Conservation (phyloP, 202 grass and related monocot genomes). For the Schoenoplectus tabernaemontani region DNA sequence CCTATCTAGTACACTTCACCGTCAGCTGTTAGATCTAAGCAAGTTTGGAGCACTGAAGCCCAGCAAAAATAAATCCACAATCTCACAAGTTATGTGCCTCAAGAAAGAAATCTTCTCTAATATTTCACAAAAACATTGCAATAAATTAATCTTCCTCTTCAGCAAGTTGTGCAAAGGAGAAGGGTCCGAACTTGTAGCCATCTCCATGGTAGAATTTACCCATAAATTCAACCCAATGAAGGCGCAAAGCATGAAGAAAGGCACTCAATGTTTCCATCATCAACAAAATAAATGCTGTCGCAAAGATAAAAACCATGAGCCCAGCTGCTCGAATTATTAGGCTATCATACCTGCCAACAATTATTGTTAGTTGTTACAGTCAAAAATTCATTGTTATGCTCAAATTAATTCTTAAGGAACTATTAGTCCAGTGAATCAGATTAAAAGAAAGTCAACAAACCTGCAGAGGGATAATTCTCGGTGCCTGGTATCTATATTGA, state of each 20-base stretch:
- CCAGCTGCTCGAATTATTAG: conserved; percentile 53
- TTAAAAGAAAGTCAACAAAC: background rate
- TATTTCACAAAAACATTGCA: background rate
- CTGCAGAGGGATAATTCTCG: background rate
- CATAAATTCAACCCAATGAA: conserved; percentile 99
- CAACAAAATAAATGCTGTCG: conserved; percentile 97
- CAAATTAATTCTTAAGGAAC: background rate
- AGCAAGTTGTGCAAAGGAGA: conserved; percentile 75
- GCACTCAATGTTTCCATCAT: conserved; percentile 97
- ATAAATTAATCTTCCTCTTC: conserved; percentile 72
- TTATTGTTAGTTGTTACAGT: conserved; percentile 23
- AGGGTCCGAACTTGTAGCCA: conserved; percentile 95
- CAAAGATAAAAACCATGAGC: conserved; percentile 77
- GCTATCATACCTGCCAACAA: conserved; percentile 74
- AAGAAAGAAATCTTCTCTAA: conserved; percentile 41
- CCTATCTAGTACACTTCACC: conserved; percentile 34
- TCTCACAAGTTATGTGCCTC: conserved; percentile 21
- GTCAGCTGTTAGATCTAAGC: conserved; percentile 18
- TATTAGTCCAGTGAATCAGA: background rate
- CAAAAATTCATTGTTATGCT: background rate
- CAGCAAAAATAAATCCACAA: conserved; percentile 27
- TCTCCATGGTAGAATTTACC: conserved; percentile 95
- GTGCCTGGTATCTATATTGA: background rate
- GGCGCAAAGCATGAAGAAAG: conserved; percentile 92
- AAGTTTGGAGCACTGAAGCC: conserved; percentile 23